Evolutionary conservation across 768 basidiomycete species (phyloP), one percentile per base, ranked within the genome.

Genomic region (Podaxis sp.): DNA sequence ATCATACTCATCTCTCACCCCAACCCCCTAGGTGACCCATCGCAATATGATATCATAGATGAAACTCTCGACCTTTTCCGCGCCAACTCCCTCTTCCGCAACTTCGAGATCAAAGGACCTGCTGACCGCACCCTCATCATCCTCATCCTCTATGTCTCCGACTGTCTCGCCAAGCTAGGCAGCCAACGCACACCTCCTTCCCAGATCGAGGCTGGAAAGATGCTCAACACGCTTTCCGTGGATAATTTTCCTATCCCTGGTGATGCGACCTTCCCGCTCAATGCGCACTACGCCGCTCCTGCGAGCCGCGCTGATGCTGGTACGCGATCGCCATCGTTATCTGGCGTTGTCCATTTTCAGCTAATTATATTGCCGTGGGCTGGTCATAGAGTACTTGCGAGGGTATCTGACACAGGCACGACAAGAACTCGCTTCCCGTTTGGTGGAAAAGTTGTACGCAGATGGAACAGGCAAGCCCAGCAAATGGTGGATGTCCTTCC

Each of bases 401-500:
- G 86, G 88, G 66, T 98, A 98, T 76, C 80, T 99, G 58, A 87
- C 86, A 3, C 97, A 99, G 72, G 91, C 90, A 7, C 87, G 97
- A 52, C 93, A 97, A 74, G 97, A 99, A 70, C 79, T 95, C 18
- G 91, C 94, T 21, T 81, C 87, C 7, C 85, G 97, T 32, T 75
- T 99, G 53, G 85, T 94, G 13, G 94, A 95, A 68, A 81, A 86
- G 55, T 77, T 99, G 52, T 99, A 99, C 72, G 92, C 88, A 40
- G 93, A 96, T 71, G 95, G 95, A 4, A 89, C 91, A 3, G 89
- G 89, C 61, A 95, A 92, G 72, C 95, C 97, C 4, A 97, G 91
- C 81, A 99, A 99, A 74, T 99, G 97, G 97, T 99, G 97, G 97
- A 96, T 98, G 93, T 91, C 92, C 21, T 99, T 98, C 86, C 94